A percentile compares a stretch with the other conserved stretches of the same genome.
These are phyloP conservation scores for Botrytis sinoallii DNA, from an alignment of 2,329 filamentous ascomycete species.

Conservation along the genomic window DNA sequence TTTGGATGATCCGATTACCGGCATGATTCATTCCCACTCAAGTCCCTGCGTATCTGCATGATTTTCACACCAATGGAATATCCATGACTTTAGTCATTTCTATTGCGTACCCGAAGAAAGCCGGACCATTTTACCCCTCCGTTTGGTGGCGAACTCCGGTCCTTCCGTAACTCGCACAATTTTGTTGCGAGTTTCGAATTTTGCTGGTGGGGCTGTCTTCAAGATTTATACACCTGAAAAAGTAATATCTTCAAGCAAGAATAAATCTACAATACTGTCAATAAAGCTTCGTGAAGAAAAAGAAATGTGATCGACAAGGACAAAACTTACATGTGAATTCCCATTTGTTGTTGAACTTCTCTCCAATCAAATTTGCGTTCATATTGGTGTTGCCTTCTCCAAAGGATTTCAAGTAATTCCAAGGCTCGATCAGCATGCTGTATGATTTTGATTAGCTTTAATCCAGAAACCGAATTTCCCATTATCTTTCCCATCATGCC, in stretches of 20 bases:
- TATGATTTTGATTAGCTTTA: slow-evolving; percentile 16
- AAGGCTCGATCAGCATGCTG: slow-evolving; percentile 36
- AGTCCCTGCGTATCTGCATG: not conserved
- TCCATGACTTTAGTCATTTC: not conserved
- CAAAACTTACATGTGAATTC: slow-evolving; percentile 33
- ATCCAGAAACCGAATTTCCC: not conserved
- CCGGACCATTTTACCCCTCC: not conserved
- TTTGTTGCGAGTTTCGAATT: not conserved
- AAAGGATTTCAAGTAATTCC: slow-evolving; percentile 35
- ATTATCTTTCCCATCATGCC: not conserved
- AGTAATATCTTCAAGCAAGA: slow-evolving; percentile 1
- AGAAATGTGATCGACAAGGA: not conserved
- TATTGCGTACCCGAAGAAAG: not conserved
- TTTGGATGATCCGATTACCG: not conserved
- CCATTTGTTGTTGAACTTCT: slow-evolving; percentile 35
- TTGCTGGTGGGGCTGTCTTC: not conserved
- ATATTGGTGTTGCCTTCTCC: slow-evolving; percentile 36
- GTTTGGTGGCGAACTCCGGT: not conserved
- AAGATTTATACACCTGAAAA: not conserved
- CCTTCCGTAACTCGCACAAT: not conserved
- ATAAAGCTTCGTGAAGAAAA: not conserved
- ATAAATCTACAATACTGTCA: slow-evolving; percentile 18
- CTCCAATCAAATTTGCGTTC: slow-evolving; percentile 35
- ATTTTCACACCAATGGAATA: not conserved
- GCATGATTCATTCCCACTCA: not conserved